phyloP scores from a whole-genome alignment of 23 red algal species.

The Porphyridium purpureum region DNA sequence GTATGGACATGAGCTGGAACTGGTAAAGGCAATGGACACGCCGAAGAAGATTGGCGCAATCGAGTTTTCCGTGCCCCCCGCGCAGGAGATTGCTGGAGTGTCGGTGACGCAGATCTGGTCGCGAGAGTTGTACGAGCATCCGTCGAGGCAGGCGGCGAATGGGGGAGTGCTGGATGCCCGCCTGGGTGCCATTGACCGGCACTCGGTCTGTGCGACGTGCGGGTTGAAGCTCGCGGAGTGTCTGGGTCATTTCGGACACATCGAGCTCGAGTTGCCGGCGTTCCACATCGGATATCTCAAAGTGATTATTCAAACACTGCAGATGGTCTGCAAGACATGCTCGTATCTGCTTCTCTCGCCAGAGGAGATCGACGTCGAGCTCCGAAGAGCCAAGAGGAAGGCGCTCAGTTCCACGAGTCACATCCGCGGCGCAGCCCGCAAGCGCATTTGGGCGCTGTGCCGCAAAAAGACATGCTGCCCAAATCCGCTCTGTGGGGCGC shows the following conservation, averaged over 20 bases:
- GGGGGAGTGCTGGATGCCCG: slow-evolving; percentile 49
- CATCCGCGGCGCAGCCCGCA: slow-evolving; percentile 21
- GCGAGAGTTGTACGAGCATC: slow-evolving; percentile 28
- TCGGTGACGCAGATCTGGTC: slow-evolving; percentile 35
- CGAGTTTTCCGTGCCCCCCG: slow-evolving; percentile 45
- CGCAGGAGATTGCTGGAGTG: slow-evolving; percentile 46
- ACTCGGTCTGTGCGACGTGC: slow-evolving; percentile 69
- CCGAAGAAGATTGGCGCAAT: slow-evolving; percentile 45
- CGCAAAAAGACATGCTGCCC: slow-evolving; percentile 40
- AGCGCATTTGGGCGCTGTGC: slow-evolving; percentile 32
- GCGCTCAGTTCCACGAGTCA: slow-evolving; percentile 11
- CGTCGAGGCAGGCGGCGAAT: slow-evolving; percentile 25
- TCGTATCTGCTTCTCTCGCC: slow-evolving; percentile 26
- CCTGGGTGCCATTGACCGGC: slow-evolving; percentile 78
- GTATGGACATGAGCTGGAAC: too few species aligned
- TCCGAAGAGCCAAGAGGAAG: neutral
- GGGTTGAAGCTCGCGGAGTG: slow-evolving; percentile 42
- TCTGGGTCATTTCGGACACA: slow-evolving; percentile 87
- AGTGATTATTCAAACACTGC: slow-evolving; percentile 50
- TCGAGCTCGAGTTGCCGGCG: slow-evolving; percentile 66
- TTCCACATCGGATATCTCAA: slow-evolving; percentile 92
- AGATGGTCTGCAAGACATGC: slow-evolving; percentile 92
- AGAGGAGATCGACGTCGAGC: neutral
- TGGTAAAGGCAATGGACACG: slow-evolving; percentile 5
- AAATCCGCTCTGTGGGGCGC: slow-evolving; percentile 43